Percentiles rank a stretch among this genome's conserved stretches.
phyloP scores from a whole-genome alignment of 1,284 basidiomycete species.

The Puccinia polysora region DNA sequence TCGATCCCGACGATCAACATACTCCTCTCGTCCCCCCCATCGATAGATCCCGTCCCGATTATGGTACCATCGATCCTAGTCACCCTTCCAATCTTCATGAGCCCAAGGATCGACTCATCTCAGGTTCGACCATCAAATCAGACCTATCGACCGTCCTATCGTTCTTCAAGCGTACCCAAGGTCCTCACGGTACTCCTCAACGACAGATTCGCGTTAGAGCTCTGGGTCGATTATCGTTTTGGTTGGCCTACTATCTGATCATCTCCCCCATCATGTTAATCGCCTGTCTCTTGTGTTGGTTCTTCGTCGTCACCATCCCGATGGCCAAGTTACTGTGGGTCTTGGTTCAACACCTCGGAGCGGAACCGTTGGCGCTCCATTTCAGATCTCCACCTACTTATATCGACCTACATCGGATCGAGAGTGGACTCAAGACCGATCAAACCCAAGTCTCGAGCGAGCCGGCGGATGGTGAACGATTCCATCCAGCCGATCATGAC shows the following conservation, averaged over 20 bases:
- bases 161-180: constrained; percentile 51
- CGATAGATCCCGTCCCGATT: constrained; percentile 12
- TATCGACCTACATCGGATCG: constrained; percentile 50
- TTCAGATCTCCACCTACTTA: constrained; percentile 76
- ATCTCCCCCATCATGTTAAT: constrained; percentile 83
- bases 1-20: constrained; percentile 35
- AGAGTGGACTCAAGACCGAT: constrained; percentile 49
- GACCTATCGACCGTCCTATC: constrained; percentile 15
- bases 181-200: constrained; percentile 47
- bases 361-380: constrained; percentile 76
- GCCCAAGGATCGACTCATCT: constrained; percentile 47
- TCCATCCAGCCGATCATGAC: constrained; percentile 47
- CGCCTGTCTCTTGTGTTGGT: constrained; percentile 87
- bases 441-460: constrained; percentile 46
- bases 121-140: constrained; percentile 45
- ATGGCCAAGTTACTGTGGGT: constrained; percentile 98
- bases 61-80: constrained; percentile 14
- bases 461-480: constrained; percentile 44
- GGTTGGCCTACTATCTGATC: constrained; percentile 67
- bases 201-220: constrained; percentile 52
- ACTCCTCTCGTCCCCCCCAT: background rate
- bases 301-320: constrained; percentile 83
- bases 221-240: constrained; percentile 65
- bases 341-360: constrained; percentile 75
- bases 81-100: constrained; percentile 36